phyloP scores from a whole-genome alignment of 2,329 filamentous ascomycete species.

The Pseudocercospora cruenta region DNA sequence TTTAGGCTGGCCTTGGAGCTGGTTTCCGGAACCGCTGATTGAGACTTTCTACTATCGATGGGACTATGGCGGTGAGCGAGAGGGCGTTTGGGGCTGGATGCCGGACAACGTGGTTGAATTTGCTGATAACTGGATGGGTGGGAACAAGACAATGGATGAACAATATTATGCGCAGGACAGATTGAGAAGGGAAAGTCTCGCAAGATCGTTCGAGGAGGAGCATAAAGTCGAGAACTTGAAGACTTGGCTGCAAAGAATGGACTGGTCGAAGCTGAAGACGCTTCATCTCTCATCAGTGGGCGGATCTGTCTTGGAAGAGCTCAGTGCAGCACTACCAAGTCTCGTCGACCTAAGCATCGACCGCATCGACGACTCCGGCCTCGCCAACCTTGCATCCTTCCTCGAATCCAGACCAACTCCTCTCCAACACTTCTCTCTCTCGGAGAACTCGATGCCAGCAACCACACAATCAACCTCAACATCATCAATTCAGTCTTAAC shows the following conservation, averaged over 20 bases:
- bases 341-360: not conserved
- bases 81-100: not conserved
- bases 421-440: not conserved
- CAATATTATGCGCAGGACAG: not conserved
- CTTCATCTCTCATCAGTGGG: not conserved
- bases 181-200: not conserved
- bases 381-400: not conserved
- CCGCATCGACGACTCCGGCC: not conserved
- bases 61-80: not conserved
- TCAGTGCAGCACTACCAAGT: not conserved
- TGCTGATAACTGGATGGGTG: not conserved
- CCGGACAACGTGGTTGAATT: not conserved
- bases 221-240: not conserved
- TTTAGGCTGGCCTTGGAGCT: not conserved
- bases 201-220: not conserved
- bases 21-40: not conserved
- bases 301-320: not conserved
- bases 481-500: no score
- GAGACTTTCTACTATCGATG: not conserved
- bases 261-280: not conserved
- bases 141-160: not conserved
- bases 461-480: not conserved
- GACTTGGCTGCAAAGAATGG: not conserved
- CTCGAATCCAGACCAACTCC: not conserved
- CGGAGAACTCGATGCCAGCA: not conserved